Percentiles rank a stretch among this genome's conserved stretches.
Conservation (phyloP, 2,329 filamentous ascomycete species). For the Colletotrichum sansevieriae region DNA sequence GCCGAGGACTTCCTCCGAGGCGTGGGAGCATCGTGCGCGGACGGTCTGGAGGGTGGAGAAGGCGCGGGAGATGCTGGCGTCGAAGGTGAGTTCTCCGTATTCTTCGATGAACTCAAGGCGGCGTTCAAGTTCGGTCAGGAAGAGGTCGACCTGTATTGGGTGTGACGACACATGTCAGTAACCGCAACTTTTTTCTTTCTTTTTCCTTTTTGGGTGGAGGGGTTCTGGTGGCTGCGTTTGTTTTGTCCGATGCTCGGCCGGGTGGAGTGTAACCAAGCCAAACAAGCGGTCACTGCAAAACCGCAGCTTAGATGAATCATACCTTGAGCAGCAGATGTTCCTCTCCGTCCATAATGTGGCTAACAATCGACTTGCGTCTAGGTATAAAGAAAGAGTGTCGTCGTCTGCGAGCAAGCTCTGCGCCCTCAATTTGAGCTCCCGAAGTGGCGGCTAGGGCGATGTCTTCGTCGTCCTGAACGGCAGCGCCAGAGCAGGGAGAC, state of each 20-base stretch:
- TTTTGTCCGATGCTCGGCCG: constrained; percentile 19
- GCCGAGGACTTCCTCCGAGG: constrained; percentile 90
- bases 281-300: neutral
- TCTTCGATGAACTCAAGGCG: constrained; percentile 89
- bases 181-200: neutral
- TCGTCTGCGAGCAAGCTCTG: constrained; percentile 55
- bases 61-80: constrained; percentile 85
- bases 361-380: constrained; percentile 70
- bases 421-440: constrained; percentile 53
- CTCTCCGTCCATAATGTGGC: constrained; percentile 72
- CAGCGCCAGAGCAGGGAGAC: constrained; percentile 52
- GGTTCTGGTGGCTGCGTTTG: too few species aligned
- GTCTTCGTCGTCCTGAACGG: constrained; percentile 52
- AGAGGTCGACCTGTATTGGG: constrained; percentile 74
- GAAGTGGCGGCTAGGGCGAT: constrained; percentile 54
- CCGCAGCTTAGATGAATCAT: constrained; percentile 22
- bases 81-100: constrained; percentile 86
- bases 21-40: constrained; percentile 87
- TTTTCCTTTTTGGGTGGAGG: too few species aligned
- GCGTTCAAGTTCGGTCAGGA: constrained; percentile 87
- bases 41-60: constrained; percentile 90
- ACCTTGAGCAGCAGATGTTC: constrained; percentile 72
- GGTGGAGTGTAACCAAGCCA: constrained; percentile 9
- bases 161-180: constrained; percentile 23
- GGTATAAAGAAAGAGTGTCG: constrained; percentile 71